Percentiles rank a stretch among this genome's conserved stretches.
Conservation (phyloP, 805 yeast species). For the Babjeviella inositovora region DNA sequence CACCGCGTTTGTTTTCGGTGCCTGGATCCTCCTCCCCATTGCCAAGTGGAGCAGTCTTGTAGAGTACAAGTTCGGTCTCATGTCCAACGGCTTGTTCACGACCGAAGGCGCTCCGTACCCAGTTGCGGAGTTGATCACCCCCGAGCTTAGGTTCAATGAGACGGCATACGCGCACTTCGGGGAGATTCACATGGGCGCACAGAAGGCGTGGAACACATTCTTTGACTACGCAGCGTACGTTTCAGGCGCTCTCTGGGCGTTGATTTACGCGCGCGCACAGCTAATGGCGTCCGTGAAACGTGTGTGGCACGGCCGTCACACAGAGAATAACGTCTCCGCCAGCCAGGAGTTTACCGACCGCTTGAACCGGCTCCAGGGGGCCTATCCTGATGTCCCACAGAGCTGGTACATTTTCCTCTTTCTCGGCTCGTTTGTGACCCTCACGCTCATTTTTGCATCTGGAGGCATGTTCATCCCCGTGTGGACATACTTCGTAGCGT, state of each 20-base stretch:
- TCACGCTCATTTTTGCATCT: constrained; percentile 11
- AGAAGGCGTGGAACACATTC: constrained; percentile 31
- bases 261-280: no score
- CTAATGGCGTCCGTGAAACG: no score
- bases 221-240: constrained; percentile 36
- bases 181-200: constrained; percentile 28
- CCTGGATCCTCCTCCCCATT: constrained; percentile 30
- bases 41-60: constrained; percentile 24
- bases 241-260: constrained; percentile 29
- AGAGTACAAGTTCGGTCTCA: constrained; percentile 18
- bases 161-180: constrained; percentile 29
- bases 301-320: no score
- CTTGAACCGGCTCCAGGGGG: constrained; percentile 20
- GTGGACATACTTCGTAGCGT: constrained; percentile 25
- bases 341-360: no score
- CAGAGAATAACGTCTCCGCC: no score
- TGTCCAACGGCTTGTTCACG: constrained; percentile 25
- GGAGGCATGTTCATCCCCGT: constrained; percentile 5
- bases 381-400: constrained; percentile 22
- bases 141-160: constrained; percentile 18
- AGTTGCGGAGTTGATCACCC: constrained; percentile 18
- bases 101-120: constrained; percentile 23
- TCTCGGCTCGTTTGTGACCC: constrained; percentile 13
- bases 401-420: constrained; percentile 23
- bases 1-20: constrained; percentile 24